Base-by-base conservation (phyloP, 306 rosid species). In the Cucumis cinereus region DNA sequence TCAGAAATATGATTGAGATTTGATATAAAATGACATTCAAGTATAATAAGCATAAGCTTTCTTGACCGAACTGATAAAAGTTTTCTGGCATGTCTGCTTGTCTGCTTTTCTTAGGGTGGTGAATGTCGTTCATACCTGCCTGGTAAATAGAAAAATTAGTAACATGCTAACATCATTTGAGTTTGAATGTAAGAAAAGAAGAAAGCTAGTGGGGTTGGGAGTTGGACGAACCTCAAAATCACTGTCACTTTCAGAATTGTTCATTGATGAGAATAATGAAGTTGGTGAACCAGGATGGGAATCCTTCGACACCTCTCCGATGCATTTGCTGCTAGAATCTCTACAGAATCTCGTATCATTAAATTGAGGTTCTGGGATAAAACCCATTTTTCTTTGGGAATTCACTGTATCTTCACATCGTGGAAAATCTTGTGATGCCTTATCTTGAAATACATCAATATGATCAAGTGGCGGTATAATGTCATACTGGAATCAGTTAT, bases 381-480 rank as follows among this genome's bases (percentile, higher is more conserved):
- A 74, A 47, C 68, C 75, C 74, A 79, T 68, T 30, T 76, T 56
- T 40, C 68, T 78, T 73, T 12, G 24, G 66, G 78, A 58, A 45
- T 82, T 77, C 84, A 47, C 45, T 28, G 62, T 71, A 69, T 80
- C 78, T 77, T 82, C 82, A 84, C 70, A 35, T 58, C 79, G 72
- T 14, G 80, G 75, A 67, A 78, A 56, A 77, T 84, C 74, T 50
- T 59, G 63, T 60, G 77, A 75, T 47, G 73, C 57, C 50, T 63
- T 68, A 17, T 79, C 77, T 15, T 81, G 79, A 24, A 64, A 71
- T 50, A 41, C 77, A 14, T 41, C 54, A 19, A 26, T 24, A 30
- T 69, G 77, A 69, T 86, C 89, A 79, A 87, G 76, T 58, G 87
- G 88, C 75, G 86, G 90, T 69, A 90, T 81, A 81, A 81, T 88